A percentile compares a stretch with the other conserved stretches of the same genome.
Evolutionary conservation across 2,329 filamentous ascomycete species (phyloP).

Genomic region (Fusarium sp.): DNA sequence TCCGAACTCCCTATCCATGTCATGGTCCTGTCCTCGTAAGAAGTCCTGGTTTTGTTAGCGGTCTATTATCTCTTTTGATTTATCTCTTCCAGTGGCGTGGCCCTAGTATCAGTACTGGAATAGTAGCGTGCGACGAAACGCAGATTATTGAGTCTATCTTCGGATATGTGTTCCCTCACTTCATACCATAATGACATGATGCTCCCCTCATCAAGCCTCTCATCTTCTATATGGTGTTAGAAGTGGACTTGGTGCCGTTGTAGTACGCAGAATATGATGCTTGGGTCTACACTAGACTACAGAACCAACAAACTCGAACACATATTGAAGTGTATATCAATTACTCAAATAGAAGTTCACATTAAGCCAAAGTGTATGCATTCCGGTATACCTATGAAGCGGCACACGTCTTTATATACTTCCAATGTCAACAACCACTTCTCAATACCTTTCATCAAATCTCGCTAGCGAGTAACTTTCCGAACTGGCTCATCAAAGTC

Average conservation of each 20-base stretch:
- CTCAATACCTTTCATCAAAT: background rate
- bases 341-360: too few relatives aligned
- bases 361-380: background rate
- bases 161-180: background rate
- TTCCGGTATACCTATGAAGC: too few relatives aligned
- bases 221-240: too few relatives aligned
- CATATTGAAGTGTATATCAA: background rate
- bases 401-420: background rate
- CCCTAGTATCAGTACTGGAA: background rate
- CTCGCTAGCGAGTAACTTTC: background rate
- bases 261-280: background rate
- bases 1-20: background rate
- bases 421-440: too few relatives aligned
- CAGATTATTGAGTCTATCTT: background rate
- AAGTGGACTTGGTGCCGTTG: too few relatives aligned
- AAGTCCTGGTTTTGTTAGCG: background rate
- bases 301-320: background rate
- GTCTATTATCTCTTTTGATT: background rate
- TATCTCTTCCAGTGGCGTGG: background rate
- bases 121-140: background rate
- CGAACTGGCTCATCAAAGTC: slow-evolving; percentile 13
- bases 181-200: too few relatives aligned
- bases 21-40: too few relatives aligned
- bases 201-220: too few relatives aligned
- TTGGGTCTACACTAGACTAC: background rate